A percentile compares a stretch with the other conserved stretches of the same genome.
Conservation (phyloP, 768 basidiomycete species). For the Gloeopeniophorella convolvens region DNA sequence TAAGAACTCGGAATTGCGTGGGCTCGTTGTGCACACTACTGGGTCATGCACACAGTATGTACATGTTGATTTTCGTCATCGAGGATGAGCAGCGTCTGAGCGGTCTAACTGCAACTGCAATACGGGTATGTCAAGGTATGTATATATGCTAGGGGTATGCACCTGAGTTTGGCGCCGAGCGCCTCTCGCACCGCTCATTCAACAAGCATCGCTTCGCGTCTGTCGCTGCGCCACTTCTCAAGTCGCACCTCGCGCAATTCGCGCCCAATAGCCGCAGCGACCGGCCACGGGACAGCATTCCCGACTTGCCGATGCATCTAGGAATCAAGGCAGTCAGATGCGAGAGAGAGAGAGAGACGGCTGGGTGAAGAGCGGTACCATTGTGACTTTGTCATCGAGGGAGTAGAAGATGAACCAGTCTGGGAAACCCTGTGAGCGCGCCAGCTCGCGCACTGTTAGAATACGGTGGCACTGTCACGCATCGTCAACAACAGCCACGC, state of each 20-base stretch:
- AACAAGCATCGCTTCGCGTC: slow-evolving; percentile 1
- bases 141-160: no score
- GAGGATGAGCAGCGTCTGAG: no score
- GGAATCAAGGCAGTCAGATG: background rate
- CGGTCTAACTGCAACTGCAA: no score
- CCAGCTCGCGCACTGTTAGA: slow-evolving; percentile 68
- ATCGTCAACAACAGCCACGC: no score
- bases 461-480: slow-evolving; percentile 70
- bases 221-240: slow-evolving; percentile 27
- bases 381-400: slow-evolving; percentile 45
- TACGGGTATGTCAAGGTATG: no score
- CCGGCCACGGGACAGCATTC: slow-evolving; percentile 68
- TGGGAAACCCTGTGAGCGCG: slow-evolving; percentile 77
- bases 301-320: slow-evolving; percentile 81
- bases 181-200: slow-evolving; percentile 15
- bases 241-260: slow-evolving; percentile 49
- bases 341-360: no score
- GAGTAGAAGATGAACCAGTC: slow-evolving; percentile 64
- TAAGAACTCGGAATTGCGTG: no score
- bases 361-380: slow-evolving; percentile 36
- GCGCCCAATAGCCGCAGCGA: slow-evolving; percentile 57
- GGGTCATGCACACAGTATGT: no score
- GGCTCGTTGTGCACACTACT: no score
- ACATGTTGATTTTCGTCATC: no score
- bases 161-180: no score